Evolutionary conservation across 2,329 filamentous ascomycete species (phyloP).

Genomic region (Exophiala dermatitidis): DNA sequence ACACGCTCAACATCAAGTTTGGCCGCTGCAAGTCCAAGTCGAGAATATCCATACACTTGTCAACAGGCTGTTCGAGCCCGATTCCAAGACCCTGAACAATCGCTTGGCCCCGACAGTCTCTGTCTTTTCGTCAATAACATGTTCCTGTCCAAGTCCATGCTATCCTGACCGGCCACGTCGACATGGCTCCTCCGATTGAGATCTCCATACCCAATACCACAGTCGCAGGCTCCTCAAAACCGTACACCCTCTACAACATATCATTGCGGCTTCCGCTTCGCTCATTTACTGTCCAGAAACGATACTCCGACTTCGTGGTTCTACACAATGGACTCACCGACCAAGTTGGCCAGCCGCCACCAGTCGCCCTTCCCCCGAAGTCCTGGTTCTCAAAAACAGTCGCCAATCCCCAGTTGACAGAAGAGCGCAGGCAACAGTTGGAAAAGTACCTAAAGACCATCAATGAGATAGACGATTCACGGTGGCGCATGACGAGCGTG

Average conservation of each 20-base stretch:
- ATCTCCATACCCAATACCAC: slow-evolving; percentile 46
- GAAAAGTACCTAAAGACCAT: slow-evolving; percentile 55
- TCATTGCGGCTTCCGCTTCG: slow-evolving; percentile 54
- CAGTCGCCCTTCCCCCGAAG: slow-evolving; percentile 50
- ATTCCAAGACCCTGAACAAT: no score
- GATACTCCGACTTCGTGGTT: slow-evolving; percentile 56
- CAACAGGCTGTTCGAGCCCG: no score
- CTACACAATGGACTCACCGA: slow-evolving; percentile 48
- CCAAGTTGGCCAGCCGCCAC: slow-evolving; percentile 47
- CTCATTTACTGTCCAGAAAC: slow-evolving; percentile 53
- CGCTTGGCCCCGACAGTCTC: not conserved
- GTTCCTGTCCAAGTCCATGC: not conserved
- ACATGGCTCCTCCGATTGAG: slow-evolving; percentile 40
- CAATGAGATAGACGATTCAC: slow-evolving; percentile 47
- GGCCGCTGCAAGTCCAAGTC: not conserved
- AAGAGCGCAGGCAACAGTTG: slow-evolving; percentile 50
- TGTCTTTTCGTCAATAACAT: not conserved
- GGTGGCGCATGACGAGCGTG: slow-evolving; percentile 51
- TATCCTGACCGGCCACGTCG: not conserved
- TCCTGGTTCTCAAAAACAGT: slow-evolving; percentile 54
- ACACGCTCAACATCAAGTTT: no score
- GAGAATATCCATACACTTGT: not conserved
- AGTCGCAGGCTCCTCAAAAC: slow-evolving; percentile 43
- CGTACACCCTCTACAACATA: slow-evolving; percentile 57
- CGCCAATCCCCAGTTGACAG: slow-evolving; percentile 50